A percentile compares a stretch with the other conserved stretches of the same genome.
These are phyloP conservation scores for Trypanosoma caninum DNA, from an alignment of 208 protist genomes.

Conservation along the genomic window DNA sequence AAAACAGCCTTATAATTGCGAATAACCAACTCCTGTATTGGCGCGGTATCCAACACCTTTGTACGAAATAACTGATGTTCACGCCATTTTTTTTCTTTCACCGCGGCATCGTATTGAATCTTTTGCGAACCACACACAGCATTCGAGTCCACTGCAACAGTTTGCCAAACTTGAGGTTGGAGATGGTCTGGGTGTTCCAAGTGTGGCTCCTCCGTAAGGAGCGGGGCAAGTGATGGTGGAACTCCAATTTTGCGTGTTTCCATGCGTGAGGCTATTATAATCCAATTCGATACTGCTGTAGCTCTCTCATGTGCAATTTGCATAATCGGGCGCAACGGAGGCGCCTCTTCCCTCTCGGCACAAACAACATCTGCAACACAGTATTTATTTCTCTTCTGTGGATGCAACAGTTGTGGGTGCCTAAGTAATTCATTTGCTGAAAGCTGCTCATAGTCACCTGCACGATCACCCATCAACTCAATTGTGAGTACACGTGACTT, in stretches of 20 bases:
- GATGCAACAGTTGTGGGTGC: slow-evolving; percentile 1
- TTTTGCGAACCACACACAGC: slow-evolving; percentile 12
- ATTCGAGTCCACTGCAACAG: slow-evolving; percentile 14
- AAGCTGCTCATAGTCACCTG: slow-evolving; percentile 59
- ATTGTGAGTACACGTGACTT: slow-evolving; percentile 60
- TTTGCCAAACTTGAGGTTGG: slow-evolving; percentile 8
- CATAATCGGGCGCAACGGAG: slow-evolving; percentile 38
- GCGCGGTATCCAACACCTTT: slow-evolving; percentile 30
- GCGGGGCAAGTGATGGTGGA: slow-evolving; percentile 54
- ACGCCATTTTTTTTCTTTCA: slow-evolving; percentile 59
- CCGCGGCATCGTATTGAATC: slow-evolving; percentile 29
- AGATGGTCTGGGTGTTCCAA: slow-evolving; percentile 60
- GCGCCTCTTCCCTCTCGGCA: neutral
- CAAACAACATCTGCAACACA: neutral
- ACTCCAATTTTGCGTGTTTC: slow-evolving; percentile 38
- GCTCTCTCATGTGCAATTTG: slow-evolving; percentile 53
- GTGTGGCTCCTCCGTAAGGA: slow-evolving; percentile 65
- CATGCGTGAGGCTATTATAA: slow-evolving; percentile 50
- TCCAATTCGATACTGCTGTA: slow-evolving; percentile 34
- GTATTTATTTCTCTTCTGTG: neutral
- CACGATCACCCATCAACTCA: slow-evolving; percentile 77
- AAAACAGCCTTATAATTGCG: slow-evolving; percentile 60
- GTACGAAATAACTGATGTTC: slow-evolving; percentile 48
- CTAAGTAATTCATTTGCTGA: slow-evolving; percentile 44
- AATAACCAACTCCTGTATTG: slow-evolving; percentile 49